Evolutionary conservation across 2,329 filamentous ascomycete species (phyloP).

Genomic region (Stagonosporopsis tanaceti): DNA sequence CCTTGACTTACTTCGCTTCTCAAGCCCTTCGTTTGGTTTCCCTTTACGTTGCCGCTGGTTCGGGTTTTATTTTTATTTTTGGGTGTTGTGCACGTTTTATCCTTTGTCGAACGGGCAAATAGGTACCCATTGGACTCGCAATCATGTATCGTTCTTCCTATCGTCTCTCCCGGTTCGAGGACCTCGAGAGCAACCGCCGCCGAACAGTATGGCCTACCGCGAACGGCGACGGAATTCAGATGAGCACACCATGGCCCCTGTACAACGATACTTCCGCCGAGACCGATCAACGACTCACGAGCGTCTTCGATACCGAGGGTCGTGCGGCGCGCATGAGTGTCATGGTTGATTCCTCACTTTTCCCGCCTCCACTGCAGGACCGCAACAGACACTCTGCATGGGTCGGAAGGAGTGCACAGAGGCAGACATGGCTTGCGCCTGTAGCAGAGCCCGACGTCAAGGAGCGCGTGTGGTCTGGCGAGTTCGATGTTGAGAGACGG

Average conservation of each 20-base stretch:
- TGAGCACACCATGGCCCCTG: constrained; percentile 16
- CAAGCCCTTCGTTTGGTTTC: background rate
- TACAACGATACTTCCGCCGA: constrained; percentile 6
- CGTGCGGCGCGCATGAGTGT: constrained; percentile 30
- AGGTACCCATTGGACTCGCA: background rate
- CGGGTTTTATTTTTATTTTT: constrained; percentile 6
- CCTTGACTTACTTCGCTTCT: constrained; percentile 1
- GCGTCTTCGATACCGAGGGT: constrained; percentile 30
- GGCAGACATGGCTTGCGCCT: constrained; percentile 27
- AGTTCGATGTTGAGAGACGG: constrained; percentile 29
- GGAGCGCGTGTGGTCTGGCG: constrained; percentile 23
- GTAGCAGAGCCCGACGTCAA: constrained; percentile 12
- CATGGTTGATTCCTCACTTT: constrained; percentile 26
- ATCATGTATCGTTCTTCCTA: constrained; percentile 9
- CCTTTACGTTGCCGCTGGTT: constrained; percentile 11
- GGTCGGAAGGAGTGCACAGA: constrained; percentile 16
- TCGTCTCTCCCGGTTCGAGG: constrained; percentile 2
- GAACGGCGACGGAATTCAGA: constrained; percentile 8
- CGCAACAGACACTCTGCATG: constrained; percentile 23
- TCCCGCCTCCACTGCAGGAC: constrained; percentile 17
- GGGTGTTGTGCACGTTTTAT: constrained; percentile 3
- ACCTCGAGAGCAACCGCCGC: constrained; percentile 4
- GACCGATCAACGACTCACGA: constrained; percentile 19
- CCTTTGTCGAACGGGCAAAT: background rate
- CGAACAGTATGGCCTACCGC: constrained; percentile 12